Evolutionary conservation across 352 stramenopile genomes (phyloP).

Genomic region (Aphanomyces euteiches): DNA sequence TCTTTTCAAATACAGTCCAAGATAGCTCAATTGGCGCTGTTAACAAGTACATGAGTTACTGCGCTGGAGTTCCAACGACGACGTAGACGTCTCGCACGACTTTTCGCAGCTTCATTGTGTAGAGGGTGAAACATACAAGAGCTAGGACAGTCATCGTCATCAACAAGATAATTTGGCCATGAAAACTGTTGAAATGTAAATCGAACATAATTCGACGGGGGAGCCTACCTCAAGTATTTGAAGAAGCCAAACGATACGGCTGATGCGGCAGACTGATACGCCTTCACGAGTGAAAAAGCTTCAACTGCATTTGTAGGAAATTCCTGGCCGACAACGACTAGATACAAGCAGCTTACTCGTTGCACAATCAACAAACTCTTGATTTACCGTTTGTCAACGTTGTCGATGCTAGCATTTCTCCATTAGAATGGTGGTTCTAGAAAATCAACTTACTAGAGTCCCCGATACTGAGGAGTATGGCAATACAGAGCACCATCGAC

Average conservation of each 20-base stretch:
- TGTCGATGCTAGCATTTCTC: neutral
- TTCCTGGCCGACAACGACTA: slow-evolving; percentile 24
- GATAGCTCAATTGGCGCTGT: too few relatives aligned
- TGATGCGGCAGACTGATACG: slow-evolving; percentile 13
- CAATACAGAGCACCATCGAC: neutral
- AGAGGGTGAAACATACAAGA: neutral
- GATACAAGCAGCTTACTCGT: neutral
- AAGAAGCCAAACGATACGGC: slow-evolving; percentile 2
- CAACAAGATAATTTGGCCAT: neutral
- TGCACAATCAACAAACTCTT: neutral
- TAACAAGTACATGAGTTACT: too few relatives aligned
- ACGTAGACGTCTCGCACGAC: neutral
- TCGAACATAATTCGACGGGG: neutral
- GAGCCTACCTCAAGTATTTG: slow-evolving; percentile 12
- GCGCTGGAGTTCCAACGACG: too few relatives aligned
- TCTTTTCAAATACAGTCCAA: too few relatives aligned
- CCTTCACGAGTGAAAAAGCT: slow-evolving; percentile 12
- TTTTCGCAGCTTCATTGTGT: neutral
- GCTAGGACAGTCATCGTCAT: neutral
- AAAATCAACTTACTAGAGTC: slow-evolving; percentile 5
- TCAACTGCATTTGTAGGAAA: slow-evolving; percentile 18
- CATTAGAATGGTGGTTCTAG: neutral
- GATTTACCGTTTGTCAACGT: slow-evolving; percentile 14
- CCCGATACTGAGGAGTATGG: slow-evolving; percentile 13
- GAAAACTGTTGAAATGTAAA: neutral